Percentiles rank a stretch among this genome's conserved stretches.
These are phyloP conservation scores for Penicillium salamii DNA, from an alignment of 495 filamentous ascomycete genomes.

Conservation along the genomic window DNA sequence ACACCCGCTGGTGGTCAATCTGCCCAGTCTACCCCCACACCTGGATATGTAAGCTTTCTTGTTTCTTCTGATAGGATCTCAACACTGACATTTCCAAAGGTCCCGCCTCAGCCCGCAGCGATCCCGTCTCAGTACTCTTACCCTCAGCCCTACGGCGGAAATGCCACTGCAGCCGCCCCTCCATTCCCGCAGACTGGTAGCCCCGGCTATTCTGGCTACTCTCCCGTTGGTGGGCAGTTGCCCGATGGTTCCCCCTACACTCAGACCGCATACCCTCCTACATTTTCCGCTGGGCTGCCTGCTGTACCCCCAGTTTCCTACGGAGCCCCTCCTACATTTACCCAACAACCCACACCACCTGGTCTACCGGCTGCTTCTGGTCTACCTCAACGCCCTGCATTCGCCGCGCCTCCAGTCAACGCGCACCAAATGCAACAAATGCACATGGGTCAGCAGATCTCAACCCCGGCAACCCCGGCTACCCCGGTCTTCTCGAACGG, in stretches of 20 bases:
- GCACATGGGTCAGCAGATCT: constrained; percentile 54
- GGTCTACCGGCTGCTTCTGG: constrained; percentile 54
- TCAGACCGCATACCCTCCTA: constrained; percentile 41
- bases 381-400: constrained; percentile 62
- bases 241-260: constrained; percentile 33
- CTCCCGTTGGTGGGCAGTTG: constrained; percentile 32
- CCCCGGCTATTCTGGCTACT: constrained; percentile 39
- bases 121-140: constrained; percentile 32
- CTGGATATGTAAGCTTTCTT: constrained; percentile 48
- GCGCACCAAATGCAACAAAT: constrained; percentile 60
- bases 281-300: constrained; percentile 32
- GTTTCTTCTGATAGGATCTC: neutral
- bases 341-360: constrained; percentile 36
- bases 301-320: constrained; percentile 15
- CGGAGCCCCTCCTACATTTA: constrained; percentile 31
- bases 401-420: constrained; percentile 55
- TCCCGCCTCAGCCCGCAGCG: constrained; percentile 22
- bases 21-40: constrained; percentile 41
- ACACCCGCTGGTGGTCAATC: constrained; percentile 55
- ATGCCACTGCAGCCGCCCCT: constrained; percentile 27
- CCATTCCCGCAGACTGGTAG: constrained; percentile 43
- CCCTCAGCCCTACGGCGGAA: constrained; percentile 36
- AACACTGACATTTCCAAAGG: constrained; percentile 18
- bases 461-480: constrained; percentile 7
- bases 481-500: constrained; percentile 37